A percentile compares a stretch with the other conserved stretches of the same genome.
Conservation (phyloP, 208 protist genomes). For the Leishmania braziliensis region DNA sequence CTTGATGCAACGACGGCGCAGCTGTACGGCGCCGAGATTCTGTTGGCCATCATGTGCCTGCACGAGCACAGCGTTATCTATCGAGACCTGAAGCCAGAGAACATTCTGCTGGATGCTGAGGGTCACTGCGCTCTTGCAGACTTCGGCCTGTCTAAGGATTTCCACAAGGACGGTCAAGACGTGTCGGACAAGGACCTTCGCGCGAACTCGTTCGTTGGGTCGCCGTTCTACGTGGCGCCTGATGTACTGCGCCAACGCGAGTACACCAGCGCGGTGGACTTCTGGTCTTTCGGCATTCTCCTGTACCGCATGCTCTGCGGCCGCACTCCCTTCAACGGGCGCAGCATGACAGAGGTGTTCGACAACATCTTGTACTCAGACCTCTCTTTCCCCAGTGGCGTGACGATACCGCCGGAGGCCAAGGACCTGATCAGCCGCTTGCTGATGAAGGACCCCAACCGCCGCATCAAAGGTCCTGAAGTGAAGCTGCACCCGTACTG, state of each 20-base stretch:
- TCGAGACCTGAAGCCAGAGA: conserved; percentile 95
- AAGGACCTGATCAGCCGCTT: conserved; percentile 93
- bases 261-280: conserved; percentile 97
- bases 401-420: conserved; percentile 81
- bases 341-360: conserved; percentile 93
- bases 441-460: conserved; percentile 87
- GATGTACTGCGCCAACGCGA: conserved; percentile 94
- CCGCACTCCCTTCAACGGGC: conserved; percentile 93
- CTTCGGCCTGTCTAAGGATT: conserved; percentile 94
- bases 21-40: conserved; percentile 95
- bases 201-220: conserved; percentile 93
- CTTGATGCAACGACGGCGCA: conserved; percentile 86
- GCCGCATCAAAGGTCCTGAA: conserved; percentile 87
- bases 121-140: conserved; percentile 91
- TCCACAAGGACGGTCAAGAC: conserved; percentile 82
- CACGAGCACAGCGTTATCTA: conserved; percentile 95
- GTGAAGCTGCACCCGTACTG: conserved; percentile 92
- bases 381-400: conserved; percentile 88
- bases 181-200: conserved; percentile 75
- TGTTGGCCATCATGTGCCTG: conserved; percentile 92
- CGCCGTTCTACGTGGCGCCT: conserved; percentile 94
- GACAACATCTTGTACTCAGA: conserved; percentile 94
- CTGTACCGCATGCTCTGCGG: conserved; percentile 97
- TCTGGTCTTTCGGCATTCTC: conserved; percentile 97
- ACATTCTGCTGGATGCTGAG: conserved; percentile 86